Evolutionary conservation across 2,329 filamentous ascomycete genomes (phyloP).

Genomic region (Fusarium duplospermum): DNA sequence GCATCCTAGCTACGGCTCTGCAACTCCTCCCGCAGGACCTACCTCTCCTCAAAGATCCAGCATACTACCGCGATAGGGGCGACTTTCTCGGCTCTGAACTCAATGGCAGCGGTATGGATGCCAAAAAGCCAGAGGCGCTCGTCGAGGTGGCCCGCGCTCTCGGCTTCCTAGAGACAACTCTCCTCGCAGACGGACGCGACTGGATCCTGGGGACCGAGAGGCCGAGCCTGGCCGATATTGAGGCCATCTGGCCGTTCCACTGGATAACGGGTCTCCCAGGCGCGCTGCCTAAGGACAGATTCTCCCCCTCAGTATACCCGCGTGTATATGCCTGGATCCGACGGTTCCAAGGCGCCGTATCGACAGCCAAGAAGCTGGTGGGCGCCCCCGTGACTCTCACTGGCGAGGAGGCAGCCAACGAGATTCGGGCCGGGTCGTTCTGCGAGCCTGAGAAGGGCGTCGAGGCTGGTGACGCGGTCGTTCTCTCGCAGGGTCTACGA

Average conservation of each 20-base stretch:
- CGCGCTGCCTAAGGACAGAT: slow-evolving; percentile 63
- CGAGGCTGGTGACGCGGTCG: slow-evolving; percentile 61
- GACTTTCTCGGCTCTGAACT: slow-evolving; percentile 50
- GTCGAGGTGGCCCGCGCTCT: slow-evolving; percentile 66
- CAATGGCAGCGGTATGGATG: slow-evolving; percentile 39
- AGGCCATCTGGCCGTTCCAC: slow-evolving; percentile 75
- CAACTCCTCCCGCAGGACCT: slow-evolving; percentile 67
- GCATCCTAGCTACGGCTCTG: slow-evolving; percentile 65
- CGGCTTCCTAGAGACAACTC: slow-evolving; percentile 68
- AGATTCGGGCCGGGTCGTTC: slow-evolving; percentile 59
- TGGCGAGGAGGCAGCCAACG: slow-evolving; percentile 64
- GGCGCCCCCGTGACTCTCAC: slow-evolving; percentile 56
- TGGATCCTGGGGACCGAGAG: slow-evolving; percentile 69
- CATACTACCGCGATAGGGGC: slow-evolving; percentile 68
- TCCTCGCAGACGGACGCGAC: slow-evolving; percentile 73
- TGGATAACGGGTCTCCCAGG: slow-evolving; percentile 70
- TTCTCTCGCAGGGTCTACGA: slow-evolving; percentile 58
- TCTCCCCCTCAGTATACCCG: slow-evolving; percentile 67
- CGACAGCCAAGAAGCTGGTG: slow-evolving; percentile 52
- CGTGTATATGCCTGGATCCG: slow-evolving; percentile 72
- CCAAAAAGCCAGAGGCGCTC: slow-evolving; percentile 64
- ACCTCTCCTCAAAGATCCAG: slow-evolving; percentile 65
- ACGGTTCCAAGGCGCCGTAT: slow-evolving; percentile 66
- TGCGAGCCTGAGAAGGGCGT: slow-evolving; percentile 58
- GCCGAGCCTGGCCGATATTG: slow-evolving; percentile 74